Conservation (phyloP, 441 rosid species). For the Corymbia calophylla region DNA sequence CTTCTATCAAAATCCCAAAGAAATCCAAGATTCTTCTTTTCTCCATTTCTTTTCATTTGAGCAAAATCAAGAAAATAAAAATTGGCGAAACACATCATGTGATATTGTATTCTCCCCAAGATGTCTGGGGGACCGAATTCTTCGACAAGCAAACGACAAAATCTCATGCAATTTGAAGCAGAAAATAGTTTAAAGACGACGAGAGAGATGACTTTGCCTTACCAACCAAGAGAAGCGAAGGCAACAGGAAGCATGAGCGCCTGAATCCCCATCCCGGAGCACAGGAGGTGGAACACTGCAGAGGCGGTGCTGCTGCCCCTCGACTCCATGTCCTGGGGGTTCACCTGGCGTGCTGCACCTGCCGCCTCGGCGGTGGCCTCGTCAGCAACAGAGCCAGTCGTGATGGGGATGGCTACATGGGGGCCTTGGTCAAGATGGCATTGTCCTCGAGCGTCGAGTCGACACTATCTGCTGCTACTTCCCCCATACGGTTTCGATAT, state of each 20-base stretch:
- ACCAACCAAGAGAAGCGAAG: conserved; percentile 17
- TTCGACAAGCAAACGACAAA: background rate
- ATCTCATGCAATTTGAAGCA: background rate
- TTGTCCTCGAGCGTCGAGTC: rapidly evolving
- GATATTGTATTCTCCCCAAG: background rate
- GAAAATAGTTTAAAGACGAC: background rate
- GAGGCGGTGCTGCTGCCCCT: background rate
- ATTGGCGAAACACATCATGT: background rate
- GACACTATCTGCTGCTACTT: background rate
- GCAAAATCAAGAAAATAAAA: background rate
- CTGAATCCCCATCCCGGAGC: conserved; percentile 10
- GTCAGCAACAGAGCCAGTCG: background rate
- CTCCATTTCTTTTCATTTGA: background rate
- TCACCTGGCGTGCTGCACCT: background rate
- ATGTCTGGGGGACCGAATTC: background rate
- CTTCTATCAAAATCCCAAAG: background rate
- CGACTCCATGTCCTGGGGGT: background rate
- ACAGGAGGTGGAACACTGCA: background rate
- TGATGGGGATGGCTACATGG: rapidly evolving
- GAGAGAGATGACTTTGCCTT: background rate
- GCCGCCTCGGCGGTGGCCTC: rapidly evolving
- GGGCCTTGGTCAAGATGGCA: rapidly evolving
- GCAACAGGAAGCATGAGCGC: conserved; percentile 14
- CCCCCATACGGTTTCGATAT: background rate
- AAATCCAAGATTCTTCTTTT: background rate